Conservation (phyloP, 129 eudicot species). For the Daucus carota region DH1_v3.0 NC_030383.2:45404001-45404500, state of each 20-base stretch:
- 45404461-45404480: not conserved
- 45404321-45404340: not conserved
- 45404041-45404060: not conserved
- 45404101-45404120: not conserved
- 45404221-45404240: not conserved
- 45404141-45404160: too few species aligned
- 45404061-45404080: not conserved
- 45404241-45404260: not conserved
- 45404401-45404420: not conserved
- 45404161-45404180: not conserved
- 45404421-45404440: not conserved
- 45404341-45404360: not conserved
- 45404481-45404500: not conserved
- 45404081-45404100: too few species aligned
- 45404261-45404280: not conserved
- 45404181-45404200: not conserved
- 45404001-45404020: not conserved
- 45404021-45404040: not conserved
- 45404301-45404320: not conserved
- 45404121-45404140: not conserved
- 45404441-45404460: not conserved
- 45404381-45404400: not conserved
- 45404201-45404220: not conserved
- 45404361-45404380: not conserved
- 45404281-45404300: too few species aligned